Conservation (phyloP, 108 stramenopile genomes). For the Skeletonema costatum region DNA sequence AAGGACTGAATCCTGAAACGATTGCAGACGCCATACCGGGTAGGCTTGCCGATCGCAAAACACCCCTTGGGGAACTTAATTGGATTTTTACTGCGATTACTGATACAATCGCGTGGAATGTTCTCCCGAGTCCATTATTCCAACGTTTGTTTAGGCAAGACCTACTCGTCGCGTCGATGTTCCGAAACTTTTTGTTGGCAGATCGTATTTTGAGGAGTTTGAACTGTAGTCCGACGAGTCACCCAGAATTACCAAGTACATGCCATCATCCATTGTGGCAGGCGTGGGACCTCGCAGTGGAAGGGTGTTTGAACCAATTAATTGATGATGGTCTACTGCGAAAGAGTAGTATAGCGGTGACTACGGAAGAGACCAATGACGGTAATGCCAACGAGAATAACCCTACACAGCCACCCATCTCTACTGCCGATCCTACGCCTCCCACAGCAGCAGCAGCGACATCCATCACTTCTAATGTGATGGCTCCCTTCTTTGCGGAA, state of each 20-base stretch:
- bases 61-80: conserved; percentile 94
- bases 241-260: conserved; percentile 91
- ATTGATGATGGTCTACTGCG: conserved; percentile 62
- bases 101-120: conserved; percentile 99
- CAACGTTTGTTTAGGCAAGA: conserved; percentile 95
- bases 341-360: background rate
- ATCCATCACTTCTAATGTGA: conserved; percentile 26
- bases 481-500: conserved; percentile 94
- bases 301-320: conserved; percentile 87
- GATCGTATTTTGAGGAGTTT: conserved; percentile 91
- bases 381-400: background rate
- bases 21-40: conserved; percentile 95
- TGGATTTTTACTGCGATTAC: conserved; percentile 99
- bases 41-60: conserved; percentile 88
- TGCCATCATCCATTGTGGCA: conserved; percentile 97
- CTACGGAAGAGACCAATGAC: conserved; percentile 6
- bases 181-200: conserved; percentile 99
- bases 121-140: conserved; percentile 94
- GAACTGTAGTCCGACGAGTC: conserved; percentile 91
- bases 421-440: background rate
- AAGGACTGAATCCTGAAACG: conserved; percentile 45
- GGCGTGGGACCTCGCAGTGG: conserved; percentile 98
- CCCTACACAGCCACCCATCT: background rate
- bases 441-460: background rate
- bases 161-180: conserved; percentile 93